Evolutionary conservation across 2,329 filamentous ascomycete genomes (phyloP), one percentile per base, ranked within the genome.

Genomic region (Trichoderma guizhouense): DNA sequence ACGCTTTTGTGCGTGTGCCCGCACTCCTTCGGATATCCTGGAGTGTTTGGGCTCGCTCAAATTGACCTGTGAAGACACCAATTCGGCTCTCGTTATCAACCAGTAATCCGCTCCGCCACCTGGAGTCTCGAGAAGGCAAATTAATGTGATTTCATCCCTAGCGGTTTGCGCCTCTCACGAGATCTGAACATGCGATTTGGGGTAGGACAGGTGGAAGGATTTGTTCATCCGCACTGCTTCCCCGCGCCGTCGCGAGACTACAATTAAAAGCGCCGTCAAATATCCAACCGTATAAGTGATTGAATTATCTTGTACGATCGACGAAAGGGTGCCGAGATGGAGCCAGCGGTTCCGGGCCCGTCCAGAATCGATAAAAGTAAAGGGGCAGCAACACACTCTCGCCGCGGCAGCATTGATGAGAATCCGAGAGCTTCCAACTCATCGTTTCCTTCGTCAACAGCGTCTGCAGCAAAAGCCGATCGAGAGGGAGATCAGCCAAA

Each of bases 391-490:
- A 72, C 18, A 28, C 71, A 69, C 51, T 36, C 30, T 53, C 71
- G 66, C 12, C 66, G 61, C 8, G 60, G 36, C 14, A 69, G 71
- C 28, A 53, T 72, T 28, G 71, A 72, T 43, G 60, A 65, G 12
- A 53, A 65, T n/a, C 28, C 36, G 43, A 65, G 71, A 43, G 24
- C 26, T 9, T 61, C 65, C 28, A 28, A 15, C 57, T 64, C 71
- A 21, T 43, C 71, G 5, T 32, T 72, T n/a, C 66, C 71, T 32
- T 47, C 67, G 12, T 26, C 60, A 9, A 28, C 68, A 34, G 39
- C 58, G 47, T 28, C 58, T 18, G 18, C 71, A 39, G 26, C n/a
- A 34, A 70, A 53, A 3, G n/a, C n/a, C 32, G 69, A 67, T 9
- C 66, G 28, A 32, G 61, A 62, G 2, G 39, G 12, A 30, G 68